Percentiles rank a stretch among this genome's conserved stretches.
Evolutionary conservation across 169 alveolate species (phyloP).

Genomic region (Theileria luwenshuni): DNA sequence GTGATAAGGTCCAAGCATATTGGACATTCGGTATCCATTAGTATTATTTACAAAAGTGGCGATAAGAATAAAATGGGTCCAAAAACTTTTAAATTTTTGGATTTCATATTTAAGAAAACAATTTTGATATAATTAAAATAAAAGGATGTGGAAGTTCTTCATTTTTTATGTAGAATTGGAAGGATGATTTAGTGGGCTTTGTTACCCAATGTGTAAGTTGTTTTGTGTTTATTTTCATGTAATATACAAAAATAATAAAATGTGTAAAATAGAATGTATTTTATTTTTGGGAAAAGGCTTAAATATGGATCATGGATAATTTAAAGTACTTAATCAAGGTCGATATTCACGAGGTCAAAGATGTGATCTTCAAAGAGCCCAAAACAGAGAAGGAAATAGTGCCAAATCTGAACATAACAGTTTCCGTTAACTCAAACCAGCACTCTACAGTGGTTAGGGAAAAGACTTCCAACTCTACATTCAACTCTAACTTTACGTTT

Average conservation of each 20-base stretch:
- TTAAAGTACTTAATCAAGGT: constrained; percentile 79
- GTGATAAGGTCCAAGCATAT: constrained; percentile 66
- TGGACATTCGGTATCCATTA: constrained; percentile 69
- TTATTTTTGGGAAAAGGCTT: background rate
- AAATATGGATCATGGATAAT: constrained; percentile 43
- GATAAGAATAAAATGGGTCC: background rate
- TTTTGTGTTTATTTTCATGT: background rate
- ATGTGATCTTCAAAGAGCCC: constrained; percentile 80
- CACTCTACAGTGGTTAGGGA: constrained; percentile 71
- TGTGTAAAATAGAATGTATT: constrained; percentile 6
- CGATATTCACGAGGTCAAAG: constrained; percentile 84
- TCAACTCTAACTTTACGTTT: constrained; percentile 81
- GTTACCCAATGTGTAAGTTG: constrained; percentile 22
- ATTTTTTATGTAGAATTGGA: background rate
- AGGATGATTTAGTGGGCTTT: constrained; percentile 20
- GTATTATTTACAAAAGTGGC: background rate
- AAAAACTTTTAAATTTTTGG: background rate
- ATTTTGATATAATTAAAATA: background rate
- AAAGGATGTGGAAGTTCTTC: background rate
- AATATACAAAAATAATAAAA: background rate
- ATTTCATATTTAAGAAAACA: background rate
- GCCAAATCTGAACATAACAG: constrained; percentile 78
- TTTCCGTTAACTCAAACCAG: constrained; percentile 65
- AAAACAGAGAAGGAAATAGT: constrained; percentile 75
- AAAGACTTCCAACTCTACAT: constrained; percentile 77